Conservation (phyloP, 257 asterid genomes). For the Solanum tarijense region DNA sequence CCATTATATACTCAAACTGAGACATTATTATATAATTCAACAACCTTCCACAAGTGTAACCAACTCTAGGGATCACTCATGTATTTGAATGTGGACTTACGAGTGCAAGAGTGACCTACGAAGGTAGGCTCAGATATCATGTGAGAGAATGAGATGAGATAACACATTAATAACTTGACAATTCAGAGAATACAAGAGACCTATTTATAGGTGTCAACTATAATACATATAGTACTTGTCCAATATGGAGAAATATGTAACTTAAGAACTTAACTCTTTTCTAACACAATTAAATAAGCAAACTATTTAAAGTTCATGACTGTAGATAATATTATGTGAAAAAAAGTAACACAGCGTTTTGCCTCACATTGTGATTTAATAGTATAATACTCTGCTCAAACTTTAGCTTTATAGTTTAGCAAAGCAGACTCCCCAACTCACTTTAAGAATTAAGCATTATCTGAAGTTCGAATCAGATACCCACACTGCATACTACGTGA, state of each 20-base stretch:
- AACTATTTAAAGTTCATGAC: not conserved
- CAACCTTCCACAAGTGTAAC: not conserved
- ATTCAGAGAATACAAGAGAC: not conserved
- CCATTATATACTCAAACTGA: not conserved
- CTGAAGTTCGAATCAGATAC: not conserved
- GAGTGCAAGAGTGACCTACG: not conserved
- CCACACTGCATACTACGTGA: not conserved
- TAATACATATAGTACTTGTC: not conserved
- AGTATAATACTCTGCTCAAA: not conserved
- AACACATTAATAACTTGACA: not conserved
- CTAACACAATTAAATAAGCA: not conserved
- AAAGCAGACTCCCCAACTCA: not conserved
- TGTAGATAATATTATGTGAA: not conserved
- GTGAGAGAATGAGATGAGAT: not conserved
- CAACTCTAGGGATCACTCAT: not conserved
- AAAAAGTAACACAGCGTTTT: not conserved
- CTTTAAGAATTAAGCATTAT: not conserved
- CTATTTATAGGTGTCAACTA: not conserved
- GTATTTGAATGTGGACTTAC: not conserved
- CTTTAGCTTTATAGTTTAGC: not conserved
- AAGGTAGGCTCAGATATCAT: not conserved
- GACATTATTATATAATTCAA: not conserved
- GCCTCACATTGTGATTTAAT: not conserved
- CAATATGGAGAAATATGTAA: not conserved
- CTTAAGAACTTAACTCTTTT: not conserved